Evolutionary conservation across 2,329 filamentous ascomycete species (phyloP).

Genomic region (Arthroderma sp.): DNA sequence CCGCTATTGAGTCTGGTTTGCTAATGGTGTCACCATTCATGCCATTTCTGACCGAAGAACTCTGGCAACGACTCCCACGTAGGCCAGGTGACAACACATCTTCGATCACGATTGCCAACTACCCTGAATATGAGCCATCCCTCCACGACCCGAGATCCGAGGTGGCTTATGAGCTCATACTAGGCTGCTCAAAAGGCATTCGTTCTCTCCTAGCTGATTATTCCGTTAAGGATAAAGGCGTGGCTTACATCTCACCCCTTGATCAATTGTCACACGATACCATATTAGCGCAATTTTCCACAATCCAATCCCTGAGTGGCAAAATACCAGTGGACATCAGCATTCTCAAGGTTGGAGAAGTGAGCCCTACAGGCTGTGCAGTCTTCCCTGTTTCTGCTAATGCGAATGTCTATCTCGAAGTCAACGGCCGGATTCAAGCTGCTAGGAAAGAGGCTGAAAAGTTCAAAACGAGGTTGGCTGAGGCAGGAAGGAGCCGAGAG

Average conservation of each 20-base stretch:
- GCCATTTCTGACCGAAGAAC: slow-evolving; percentile 45
- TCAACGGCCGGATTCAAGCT: slow-evolving; percentile 23
- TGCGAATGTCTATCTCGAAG: slow-evolving; percentile 65
- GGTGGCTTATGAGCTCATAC: slow-evolving; percentile 45
- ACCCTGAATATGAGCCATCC: slow-evolving; percentile 41
- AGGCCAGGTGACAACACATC: slow-evolving; percentile 42
- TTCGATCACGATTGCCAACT: slow-evolving; percentile 47
- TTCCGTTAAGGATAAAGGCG: slow-evolving; percentile 34
- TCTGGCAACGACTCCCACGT: slow-evolving; percentile 49
- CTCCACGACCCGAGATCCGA: slow-evolving; percentile 44
- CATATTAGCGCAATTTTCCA: slow-evolving; percentile 52
- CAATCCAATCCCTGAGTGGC: slow-evolving; percentile 65
- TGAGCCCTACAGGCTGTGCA: slow-evolving; percentile 60
- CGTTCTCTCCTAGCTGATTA: slow-evolving; percentile 47
- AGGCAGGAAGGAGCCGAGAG: slow-evolving; percentile 5
- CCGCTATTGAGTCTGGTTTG: slow-evolving; percentile 49
- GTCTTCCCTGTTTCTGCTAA: slow-evolving; percentile 66
- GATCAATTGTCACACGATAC: slow-evolving; percentile 51
- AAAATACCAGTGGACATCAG: slow-evolving; percentile 56
- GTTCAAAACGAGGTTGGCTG: not conserved
- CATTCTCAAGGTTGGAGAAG: slow-evolving; percentile 42
- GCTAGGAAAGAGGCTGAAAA: slow-evolving; percentile 6
- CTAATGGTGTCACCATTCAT: slow-evolving; percentile 45
- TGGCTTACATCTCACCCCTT: slow-evolving; percentile 51
- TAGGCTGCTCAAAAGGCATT: slow-evolving; percentile 45